Conservation (phyloP, 2,329 filamentous ascomycete genomes). For the Graphium sp. region DNA sequence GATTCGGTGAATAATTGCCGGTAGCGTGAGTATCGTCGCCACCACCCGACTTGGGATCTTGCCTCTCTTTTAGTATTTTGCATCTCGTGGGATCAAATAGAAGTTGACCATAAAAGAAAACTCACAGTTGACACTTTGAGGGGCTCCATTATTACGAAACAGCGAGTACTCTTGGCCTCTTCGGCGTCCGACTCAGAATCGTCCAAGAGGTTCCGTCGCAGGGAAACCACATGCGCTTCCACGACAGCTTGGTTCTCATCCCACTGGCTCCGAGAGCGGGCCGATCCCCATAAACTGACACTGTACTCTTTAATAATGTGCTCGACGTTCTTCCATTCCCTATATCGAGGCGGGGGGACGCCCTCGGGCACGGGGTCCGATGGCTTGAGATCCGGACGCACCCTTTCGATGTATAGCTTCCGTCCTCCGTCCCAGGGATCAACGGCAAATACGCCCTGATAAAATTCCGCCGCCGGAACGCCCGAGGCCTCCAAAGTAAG, state of each 20-base stretch:
- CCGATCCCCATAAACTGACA: constrained; percentile 53
- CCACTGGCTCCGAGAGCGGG: constrained; percentile 32
- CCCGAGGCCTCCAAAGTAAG: constrained; percentile 19
- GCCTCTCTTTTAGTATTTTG: constrained; percentile 7
- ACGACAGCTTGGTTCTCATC: constrained; percentile 65
- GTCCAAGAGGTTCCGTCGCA: constrained; percentile 74
- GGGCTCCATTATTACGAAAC: constrained; percentile 62
- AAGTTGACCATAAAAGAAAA: constrained; percentile 6
- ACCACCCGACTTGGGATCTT: constrained; percentile 56
- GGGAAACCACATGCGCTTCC: constrained; percentile 52
- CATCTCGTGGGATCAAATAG: too few relatives aligned
- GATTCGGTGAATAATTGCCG: constrained; percentile 68
- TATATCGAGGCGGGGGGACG: constrained; percentile 28
- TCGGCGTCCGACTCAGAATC: constrained; percentile 34
- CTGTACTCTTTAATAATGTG: constrained; percentile 70
- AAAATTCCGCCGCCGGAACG: constrained; percentile 29
- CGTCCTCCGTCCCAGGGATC: constrained; percentile 47
- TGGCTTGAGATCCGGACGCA: constrained; percentile 41
- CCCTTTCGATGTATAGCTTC: constrained; percentile 36
- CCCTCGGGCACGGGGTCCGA: constrained; percentile 46
- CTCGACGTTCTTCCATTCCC: constrained; percentile 19
- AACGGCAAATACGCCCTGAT: constrained; percentile 31
- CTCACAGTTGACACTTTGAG: constrained; percentile 60
- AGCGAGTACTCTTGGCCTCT: constrained; percentile 17
- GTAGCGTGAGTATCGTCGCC: constrained; percentile 57